Evolutionary conservation across 179 eudicot species (phyloP).

Genomic region (Drosera spatulata): DNA sequence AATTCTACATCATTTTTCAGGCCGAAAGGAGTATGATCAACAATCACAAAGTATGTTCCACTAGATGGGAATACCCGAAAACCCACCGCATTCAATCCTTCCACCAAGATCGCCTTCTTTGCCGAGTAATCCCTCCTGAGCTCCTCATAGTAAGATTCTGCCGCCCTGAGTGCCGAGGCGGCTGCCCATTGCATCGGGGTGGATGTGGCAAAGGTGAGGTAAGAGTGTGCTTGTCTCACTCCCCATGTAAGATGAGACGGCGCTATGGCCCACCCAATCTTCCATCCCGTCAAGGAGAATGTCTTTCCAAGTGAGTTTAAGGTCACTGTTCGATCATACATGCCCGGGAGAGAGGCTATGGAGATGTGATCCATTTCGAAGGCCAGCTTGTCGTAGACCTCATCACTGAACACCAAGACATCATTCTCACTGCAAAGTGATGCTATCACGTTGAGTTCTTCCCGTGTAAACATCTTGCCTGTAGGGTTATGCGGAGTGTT

Average conservation of each 20-base stretch:
- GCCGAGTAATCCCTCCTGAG: constrained; percentile 34
- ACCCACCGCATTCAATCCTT: constrained; percentile 46
- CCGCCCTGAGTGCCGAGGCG: constrained; percentile 36
- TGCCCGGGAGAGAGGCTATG: constrained; percentile 58
- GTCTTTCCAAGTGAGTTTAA: constrained; percentile 30
- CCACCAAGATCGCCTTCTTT: constrained; percentile 42
- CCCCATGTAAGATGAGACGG: constrained; percentile 56
- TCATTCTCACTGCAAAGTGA: constrained; percentile 45
- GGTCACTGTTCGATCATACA: constrained; percentile 51
- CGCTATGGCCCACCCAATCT: constrained; percentile 64
- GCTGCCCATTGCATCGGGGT: constrained; percentile 59
- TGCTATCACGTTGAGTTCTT: constrained; percentile 42
- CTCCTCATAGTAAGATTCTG: constrained; percentile 46
- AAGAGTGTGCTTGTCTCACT: constrained; percentile 48
- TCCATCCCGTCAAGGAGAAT: constrained; percentile 30
- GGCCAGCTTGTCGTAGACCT: constrained; percentile 51
- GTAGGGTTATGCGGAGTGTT: constrained; percentile 63
- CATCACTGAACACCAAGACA: constrained; percentile 45
- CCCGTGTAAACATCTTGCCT: constrained; percentile 49
- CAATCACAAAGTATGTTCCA: constrained; percentile 56
- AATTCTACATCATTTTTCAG: constrained; percentile 36
- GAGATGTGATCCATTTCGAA: constrained; percentile 60
- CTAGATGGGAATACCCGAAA: constrained; percentile 46
- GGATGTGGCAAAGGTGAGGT: constrained; percentile 44
- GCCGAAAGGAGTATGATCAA: constrained; percentile 21